Evolutionary conservation across 345 rosid species (phyloP).

Genomic region (Pugionium dolabratum): DNA sequence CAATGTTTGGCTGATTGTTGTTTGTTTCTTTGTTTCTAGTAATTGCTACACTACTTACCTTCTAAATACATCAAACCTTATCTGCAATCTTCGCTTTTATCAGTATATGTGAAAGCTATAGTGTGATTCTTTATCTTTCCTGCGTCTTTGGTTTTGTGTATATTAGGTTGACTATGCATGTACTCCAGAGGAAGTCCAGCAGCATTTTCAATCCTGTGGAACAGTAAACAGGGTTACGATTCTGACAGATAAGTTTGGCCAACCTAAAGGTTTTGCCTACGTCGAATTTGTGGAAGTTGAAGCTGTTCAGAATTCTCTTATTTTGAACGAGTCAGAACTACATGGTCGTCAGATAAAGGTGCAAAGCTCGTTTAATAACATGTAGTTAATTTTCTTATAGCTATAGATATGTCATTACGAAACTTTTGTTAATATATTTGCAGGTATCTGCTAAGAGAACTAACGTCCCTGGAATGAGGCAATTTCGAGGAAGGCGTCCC

Average conservation of each 20-base stretch:
- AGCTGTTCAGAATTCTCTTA: constrained; percentile 92
- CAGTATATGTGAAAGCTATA: not conserved
- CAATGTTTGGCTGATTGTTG: not conserved
- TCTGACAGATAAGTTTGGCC: constrained; percentile 98
- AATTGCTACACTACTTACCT: not conserved
- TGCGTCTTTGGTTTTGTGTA: constrained; percentile 23
- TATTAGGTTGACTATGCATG: constrained; percentile 94
- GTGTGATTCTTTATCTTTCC: not conserved
- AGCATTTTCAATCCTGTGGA: constrained; percentile 98
- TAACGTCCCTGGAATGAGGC: constrained; percentile 94
- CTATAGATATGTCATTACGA: not conserved
- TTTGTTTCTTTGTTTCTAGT: constrained; percentile 11
- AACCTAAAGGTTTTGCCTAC: constrained; percentile 98
- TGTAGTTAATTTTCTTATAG: not conserved
- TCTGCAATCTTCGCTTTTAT: constrained; percentile 14
- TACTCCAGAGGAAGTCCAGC: constrained; percentile 98
- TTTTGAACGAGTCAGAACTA: constrained; percentile 89
- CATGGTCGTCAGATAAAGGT: constrained; percentile 99
- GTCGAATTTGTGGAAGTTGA: constrained; percentile 95
- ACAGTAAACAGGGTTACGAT: constrained; percentile 96
- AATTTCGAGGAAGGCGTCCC: constrained; percentile 84
- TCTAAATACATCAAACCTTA: not conserved
- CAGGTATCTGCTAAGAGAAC: constrained; percentile 98
- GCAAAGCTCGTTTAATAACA: constrained; percentile 1
- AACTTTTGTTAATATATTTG: constrained; percentile 13